phyloP scores from a whole-genome alignment of 31 red algal species.

The Porphyra umbilicalis region DNA sequence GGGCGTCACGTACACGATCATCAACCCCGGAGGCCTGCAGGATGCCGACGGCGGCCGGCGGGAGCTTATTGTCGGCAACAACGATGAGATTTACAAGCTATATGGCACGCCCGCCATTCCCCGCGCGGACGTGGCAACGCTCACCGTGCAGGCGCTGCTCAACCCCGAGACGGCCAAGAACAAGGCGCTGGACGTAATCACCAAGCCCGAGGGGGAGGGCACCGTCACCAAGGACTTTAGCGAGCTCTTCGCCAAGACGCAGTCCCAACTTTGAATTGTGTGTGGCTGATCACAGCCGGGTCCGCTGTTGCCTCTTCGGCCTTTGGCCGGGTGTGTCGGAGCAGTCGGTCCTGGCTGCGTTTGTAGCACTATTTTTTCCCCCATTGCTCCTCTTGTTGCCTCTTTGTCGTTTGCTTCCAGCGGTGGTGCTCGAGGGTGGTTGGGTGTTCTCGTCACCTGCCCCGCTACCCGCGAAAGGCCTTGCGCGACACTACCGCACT shows the following conservation, averaged over 20 bases:
- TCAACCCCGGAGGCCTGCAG: constrained; percentile 49
- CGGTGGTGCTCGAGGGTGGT: no score
- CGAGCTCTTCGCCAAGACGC: constrained; percentile 6
- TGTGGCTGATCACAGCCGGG: no score
- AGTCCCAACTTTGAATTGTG: background rate
- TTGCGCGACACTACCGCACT: no score
- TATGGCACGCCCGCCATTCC: constrained; percentile 29
- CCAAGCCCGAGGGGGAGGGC: constrained; percentile 39
- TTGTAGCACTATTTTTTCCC: no score
- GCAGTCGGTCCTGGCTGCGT: no score
- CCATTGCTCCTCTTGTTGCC: no score
- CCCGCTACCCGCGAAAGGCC: no score
- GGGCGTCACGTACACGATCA: constrained; percentile 62
- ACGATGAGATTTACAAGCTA: constrained; percentile 50
- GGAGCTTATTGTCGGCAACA: constrained; percentile 47
- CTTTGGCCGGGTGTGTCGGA: no score
- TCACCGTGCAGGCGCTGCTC: constrained; percentile 41
- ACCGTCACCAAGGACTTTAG: constrained; percentile 15
- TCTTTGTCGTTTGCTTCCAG: no score
- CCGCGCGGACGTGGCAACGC: constrained; percentile 55
- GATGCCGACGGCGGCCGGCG: constrained; percentile 22
- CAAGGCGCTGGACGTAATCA: constrained; percentile 53
- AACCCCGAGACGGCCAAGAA: constrained; percentile 23
- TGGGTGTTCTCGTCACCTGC: no score
- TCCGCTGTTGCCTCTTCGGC: no score